Evolutionary conservation across 225 moss, liverwort and hornwort species (phyloP).

Genomic region (Straminergon stramineum): DNA sequence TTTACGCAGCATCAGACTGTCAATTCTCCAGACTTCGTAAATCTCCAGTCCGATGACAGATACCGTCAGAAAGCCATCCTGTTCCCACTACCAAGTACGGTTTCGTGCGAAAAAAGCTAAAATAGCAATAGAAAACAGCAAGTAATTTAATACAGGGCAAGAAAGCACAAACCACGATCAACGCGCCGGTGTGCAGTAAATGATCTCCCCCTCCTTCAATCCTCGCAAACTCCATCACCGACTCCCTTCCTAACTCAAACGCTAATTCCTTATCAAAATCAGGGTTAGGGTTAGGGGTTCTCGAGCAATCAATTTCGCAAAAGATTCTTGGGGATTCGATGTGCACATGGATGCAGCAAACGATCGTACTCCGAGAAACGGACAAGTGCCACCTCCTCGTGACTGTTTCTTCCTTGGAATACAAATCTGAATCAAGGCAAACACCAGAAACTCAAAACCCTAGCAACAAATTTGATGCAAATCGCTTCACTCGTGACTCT

Average conservation of each 20-base stretch:
- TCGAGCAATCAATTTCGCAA: not conserved
- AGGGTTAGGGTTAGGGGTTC: not conserved
- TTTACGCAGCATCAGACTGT: slow-evolving; percentile 4
- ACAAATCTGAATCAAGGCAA: not conserved
- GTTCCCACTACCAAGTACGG: not conserved
- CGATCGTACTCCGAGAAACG: not conserved
- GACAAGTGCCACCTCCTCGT: not conserved
- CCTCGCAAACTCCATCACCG: slow-evolving; percentile 26
- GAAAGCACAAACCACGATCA: slow-evolving; percentile 27
- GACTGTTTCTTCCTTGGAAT: not conserved
- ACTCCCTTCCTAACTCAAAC: not conserved
- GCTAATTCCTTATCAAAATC: not conserved
- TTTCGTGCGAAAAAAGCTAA: not conserved
- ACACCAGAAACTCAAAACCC: not conserved
- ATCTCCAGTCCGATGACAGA: not conserved
- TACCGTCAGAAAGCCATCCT: not conserved
- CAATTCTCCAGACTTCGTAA: not conserved
- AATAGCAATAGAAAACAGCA: not conserved
- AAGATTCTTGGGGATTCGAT: not conserved
- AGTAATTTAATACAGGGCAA: not conserved
- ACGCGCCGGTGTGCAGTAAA: slow-evolving; percentile 8
- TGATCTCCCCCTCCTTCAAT: slow-evolving; percentile 1
- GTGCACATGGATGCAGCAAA: not conserved
- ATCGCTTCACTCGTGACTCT: not conserved
- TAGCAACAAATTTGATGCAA: not conserved